Conservation (phyloP, 208 protist species). For the Leishmania tropica region DNA sequence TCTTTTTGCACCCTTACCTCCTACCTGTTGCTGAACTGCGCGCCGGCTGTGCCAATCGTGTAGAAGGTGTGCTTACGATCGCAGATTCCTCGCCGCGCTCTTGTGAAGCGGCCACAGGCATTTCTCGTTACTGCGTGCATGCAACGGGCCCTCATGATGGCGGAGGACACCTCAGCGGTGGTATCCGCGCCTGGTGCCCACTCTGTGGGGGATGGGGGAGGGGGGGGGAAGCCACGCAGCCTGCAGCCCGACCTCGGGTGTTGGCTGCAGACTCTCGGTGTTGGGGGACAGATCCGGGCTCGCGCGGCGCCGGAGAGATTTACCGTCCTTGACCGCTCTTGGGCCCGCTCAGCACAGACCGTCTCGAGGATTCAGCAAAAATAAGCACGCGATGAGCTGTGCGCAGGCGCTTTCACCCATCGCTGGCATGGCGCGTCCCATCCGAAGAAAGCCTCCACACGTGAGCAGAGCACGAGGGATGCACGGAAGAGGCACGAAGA, state of each 20-base stretch:
- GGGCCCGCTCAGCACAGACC: neutral
- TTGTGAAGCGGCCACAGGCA: neutral
- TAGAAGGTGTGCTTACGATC: neutral
- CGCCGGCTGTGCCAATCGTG: neutral
- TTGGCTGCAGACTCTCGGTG: neutral
- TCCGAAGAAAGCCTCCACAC: neutral
- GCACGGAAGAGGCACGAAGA: neutral
- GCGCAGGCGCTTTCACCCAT: too few relatives aligned
- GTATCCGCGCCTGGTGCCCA: neutral
- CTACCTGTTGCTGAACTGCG: neutral
- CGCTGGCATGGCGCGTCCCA: too few relatives aligned
- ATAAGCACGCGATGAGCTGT: neutral
- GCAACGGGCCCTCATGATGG: neutral
- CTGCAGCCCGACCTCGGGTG: neutral
- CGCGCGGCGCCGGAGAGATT: neutral
- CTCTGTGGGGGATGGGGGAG: too few relatives aligned
- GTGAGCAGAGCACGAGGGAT: neutral
- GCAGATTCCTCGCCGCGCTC: too few relatives aligned
- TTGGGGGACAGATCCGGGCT: neutral
- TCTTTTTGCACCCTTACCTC: neutral
- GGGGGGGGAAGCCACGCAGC: neutral
- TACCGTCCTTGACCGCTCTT: neutral
- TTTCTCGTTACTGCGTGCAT: neutral
- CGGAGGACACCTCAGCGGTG: neutral
- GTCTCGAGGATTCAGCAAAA: neutral